These are phyloP conservation scores for Myriosclerotinia scirpicola DNA, from an alignment of 2,329 filamentous ascomycete genomes.

Conservation along the genomic window DNA sequence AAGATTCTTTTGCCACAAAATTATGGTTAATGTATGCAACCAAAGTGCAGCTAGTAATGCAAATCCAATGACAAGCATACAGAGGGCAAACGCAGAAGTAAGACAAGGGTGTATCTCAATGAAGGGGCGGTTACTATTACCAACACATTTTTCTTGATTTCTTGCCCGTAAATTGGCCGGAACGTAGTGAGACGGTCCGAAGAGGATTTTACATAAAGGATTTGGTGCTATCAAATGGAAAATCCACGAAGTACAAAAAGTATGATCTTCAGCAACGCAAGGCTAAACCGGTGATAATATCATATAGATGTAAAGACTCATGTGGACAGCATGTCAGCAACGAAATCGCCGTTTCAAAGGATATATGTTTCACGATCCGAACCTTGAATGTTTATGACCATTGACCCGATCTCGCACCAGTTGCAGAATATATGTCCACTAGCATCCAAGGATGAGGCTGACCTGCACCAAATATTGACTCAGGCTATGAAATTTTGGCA, in stretches of 20 bases:
- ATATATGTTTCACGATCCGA: constrained; percentile 7
- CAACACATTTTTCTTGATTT: not conserved
- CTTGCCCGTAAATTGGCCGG: not conserved
- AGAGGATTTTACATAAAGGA: not conserved
- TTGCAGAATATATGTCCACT: not conserved
- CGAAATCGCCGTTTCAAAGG: not conserved
- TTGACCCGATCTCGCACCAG: not conserved
- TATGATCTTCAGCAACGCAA: not conserved
- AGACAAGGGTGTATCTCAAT: not conserved
- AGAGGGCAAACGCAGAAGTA: not conserved
- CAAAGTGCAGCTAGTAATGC: not conserved
- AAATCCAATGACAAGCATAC: not conserved
- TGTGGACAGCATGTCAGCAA: not conserved
- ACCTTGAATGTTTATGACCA: not conserved
- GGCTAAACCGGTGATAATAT: not conserved
- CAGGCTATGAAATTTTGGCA: constrained; percentile 15
- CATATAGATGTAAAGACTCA: not conserved
- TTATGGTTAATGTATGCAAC: not conserved
- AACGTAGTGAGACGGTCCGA: constrained; percentile 7
- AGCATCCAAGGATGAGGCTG: not conserved
- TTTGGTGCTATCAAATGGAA: not conserved
- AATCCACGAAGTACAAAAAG: not conserved
- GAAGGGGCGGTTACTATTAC: not conserved
- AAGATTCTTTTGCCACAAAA: not conserved
- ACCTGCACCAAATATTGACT: not conserved